These are phyloP conservation scores for Orbilia quercus DNA, from an alignment of 2,329 filamentous ascomycete genomes.

Conservation along the genomic window DNA sequence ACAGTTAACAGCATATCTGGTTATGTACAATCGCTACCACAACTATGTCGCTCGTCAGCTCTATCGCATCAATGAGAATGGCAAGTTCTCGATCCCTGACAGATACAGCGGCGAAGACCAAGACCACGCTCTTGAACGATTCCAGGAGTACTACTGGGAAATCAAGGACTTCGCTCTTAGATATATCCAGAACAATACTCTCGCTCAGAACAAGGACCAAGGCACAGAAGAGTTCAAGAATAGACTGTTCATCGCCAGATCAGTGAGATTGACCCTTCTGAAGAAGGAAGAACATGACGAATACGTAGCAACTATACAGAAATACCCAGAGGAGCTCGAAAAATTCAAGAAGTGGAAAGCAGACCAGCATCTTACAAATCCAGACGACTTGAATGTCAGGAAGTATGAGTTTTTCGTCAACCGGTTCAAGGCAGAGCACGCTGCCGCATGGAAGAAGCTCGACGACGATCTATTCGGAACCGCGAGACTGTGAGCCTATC, in stretches of 20 bases:
- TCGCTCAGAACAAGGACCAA: slow-evolving; percentile 34
- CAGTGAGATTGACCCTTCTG: slow-evolving; percentile 18
- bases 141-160: slow-evolving; percentile 62
- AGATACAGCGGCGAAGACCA: slow-evolving; percentile 61
- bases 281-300: slow-evolving; percentile 44
- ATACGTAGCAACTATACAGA: slow-evolving; percentile 50
- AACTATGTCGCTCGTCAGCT: slow-evolving; percentile 75
- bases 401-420: slow-evolving; percentile 28
- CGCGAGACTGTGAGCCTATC: slow-evolving; percentile 64
- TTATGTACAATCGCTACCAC: slow-evolving; percentile 77
- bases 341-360: slow-evolving; percentile 58
- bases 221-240: slow-evolving; percentile 41
- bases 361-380: slow-evolving; percentile 5
- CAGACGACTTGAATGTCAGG: slow-evolving; percentile 29
- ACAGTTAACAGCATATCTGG: slow-evolving; percentile 62
- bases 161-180: slow-evolving; percentile 48
- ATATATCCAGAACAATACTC: slow-evolving; percentile 44
- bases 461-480: slow-evolving; percentile 71
- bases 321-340: slow-evolving; percentile 61
- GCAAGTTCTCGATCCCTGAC: slow-evolving; percentile 69
- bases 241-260: slow-evolving; percentile 27
- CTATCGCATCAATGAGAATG: slow-evolving; percentile 74
- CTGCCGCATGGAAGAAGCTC: slow-evolving; percentile 62
- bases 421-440: slow-evolving; percentile 46
- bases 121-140: slow-evolving; percentile 62